Conservation (phyloP, 2,329 filamentous ascomycete genomes). For the Amesomyces nigricolor region DNA sequence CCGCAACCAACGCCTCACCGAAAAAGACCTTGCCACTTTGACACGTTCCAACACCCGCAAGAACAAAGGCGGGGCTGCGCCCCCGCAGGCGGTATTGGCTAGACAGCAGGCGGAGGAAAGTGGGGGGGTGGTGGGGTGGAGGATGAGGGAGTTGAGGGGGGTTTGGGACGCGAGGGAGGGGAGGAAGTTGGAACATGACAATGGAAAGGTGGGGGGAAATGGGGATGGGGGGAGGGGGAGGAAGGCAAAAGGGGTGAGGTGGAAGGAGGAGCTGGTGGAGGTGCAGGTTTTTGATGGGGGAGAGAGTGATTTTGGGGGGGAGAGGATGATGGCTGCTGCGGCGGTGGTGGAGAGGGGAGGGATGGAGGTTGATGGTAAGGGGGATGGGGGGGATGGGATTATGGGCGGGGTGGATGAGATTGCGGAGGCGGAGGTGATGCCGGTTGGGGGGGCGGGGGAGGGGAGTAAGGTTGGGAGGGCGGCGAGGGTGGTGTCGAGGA, state of each 20-base stretch:
- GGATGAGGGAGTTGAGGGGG: slow-evolving; percentile 26
- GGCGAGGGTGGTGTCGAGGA: slow-evolving; percentile 6
- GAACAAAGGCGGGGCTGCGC: slow-evolving; percentile 38
- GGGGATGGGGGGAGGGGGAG: slow-evolving; percentile 9
- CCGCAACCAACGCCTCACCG: slow-evolving; percentile 31
- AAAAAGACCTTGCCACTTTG: slow-evolving; percentile 39
- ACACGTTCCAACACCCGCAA: slow-evolving; percentile 42
- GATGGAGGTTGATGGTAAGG: not conserved
- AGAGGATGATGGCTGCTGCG: no score
- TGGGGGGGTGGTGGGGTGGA: slow-evolving; percentile 12
- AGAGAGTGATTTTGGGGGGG: slow-evolving; percentile 1
- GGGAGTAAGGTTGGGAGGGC: slow-evolving; percentile 13
- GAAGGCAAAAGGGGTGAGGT: slow-evolving; percentile 30
- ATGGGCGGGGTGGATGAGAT: slow-evolving; percentile 14
- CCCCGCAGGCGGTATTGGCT: slow-evolving; percentile 30
- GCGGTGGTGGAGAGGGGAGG: not conserved
- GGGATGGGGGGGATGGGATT: not conserved
- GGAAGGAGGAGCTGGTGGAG: slow-evolving; percentile 31
- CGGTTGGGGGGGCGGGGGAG: slow-evolving; percentile 1
- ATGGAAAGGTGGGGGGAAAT: not conserved
- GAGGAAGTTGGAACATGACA: not conserved
- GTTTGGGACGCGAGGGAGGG: slow-evolving; percentile 28
- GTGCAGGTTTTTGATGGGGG: slow-evolving; percentile 24
- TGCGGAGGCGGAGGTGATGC: slow-evolving; percentile 8
- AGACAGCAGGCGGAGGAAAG: slow-evolving; percentile 27